Conservation (phyloP, 2,329 filamentous ascomycete genomes). For the Botrytis pseudocinerea region DNA sequence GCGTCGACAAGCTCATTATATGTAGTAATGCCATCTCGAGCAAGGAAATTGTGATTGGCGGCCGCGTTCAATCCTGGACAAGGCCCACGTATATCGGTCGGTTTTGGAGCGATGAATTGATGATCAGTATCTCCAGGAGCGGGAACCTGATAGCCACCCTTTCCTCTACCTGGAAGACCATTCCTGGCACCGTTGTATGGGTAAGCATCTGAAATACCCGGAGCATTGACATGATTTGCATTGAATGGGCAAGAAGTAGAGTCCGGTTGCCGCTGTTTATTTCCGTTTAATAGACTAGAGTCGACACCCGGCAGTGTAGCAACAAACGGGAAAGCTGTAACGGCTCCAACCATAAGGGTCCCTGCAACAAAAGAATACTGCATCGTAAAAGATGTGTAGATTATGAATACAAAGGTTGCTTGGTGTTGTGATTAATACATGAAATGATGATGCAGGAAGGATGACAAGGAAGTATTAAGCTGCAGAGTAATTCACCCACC, state of each 20-base stretch:
- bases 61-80: slow-evolving; percentile 46
- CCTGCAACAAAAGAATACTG: not conserved
- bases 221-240: slow-evolving; percentile 5
- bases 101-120: slow-evolving; percentile 27
- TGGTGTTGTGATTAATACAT: not conserved
- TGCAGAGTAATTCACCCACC: not conserved
- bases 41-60: slow-evolving; percentile 46
- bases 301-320: slow-evolving; percentile 43
- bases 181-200: slow-evolving; percentile 13
- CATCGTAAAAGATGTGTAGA: not conserved
- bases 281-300: slow-evolving; percentile 38
- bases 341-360: slow-evolving; percentile 23
- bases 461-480: not conserved
- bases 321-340: slow-evolving; percentile 45
- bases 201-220: slow-evolving; percentile 1
- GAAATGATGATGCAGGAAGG: not conserved
- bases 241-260: not conserved
- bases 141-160: slow-evolving; percentile 48
- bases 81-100: slow-evolving; percentile 27
- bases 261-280: slow-evolving; percentile 16
- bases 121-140: slow-evolving; percentile 40
- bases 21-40: slow-evolving; percentile 41
- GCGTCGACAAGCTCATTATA: slow-evolving; percentile 37
- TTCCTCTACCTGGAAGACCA: slow-evolving; percentile 42
- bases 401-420: not conserved